Conservation (phyloP, 1,284 basidiomycete genomes). For the Malassezia yamatoensis region DNA sequence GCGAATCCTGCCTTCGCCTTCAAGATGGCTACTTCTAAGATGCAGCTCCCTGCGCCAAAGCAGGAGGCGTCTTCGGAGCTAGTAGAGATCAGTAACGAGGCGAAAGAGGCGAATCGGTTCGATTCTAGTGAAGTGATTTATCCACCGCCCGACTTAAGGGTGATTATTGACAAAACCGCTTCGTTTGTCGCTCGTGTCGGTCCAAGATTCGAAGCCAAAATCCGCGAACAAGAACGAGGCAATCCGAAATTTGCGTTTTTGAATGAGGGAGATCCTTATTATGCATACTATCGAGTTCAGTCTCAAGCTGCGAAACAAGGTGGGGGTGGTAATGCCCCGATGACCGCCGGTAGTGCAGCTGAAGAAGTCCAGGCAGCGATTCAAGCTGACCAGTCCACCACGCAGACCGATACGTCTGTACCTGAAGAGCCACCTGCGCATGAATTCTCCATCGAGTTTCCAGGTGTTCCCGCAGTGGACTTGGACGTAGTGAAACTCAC, state of each 20-base stretch:
- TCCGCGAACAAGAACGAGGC: slow-evolving; percentile 30
- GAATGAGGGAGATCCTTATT: slow-evolving; percentile 36
- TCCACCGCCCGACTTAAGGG: slow-evolving; percentile 54
- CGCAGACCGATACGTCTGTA: slow-evolving; percentile 16
- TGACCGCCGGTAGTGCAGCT: slow-evolving; percentile 9
- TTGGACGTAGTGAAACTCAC: slow-evolving; percentile 61
- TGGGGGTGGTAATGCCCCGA: slow-evolving; percentile 11
- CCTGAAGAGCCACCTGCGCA: slow-evolving; percentile 67
- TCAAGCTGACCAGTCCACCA: neutral
- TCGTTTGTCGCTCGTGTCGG: slow-evolving; percentile 63
- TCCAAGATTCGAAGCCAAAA: slow-evolving; percentile 40
- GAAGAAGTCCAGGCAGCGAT: neutral
- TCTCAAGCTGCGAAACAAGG: slow-evolving; percentile 29
- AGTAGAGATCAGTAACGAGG: slow-evolving; percentile 4
- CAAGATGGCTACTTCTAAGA: neutral
- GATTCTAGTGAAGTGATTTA: slow-evolving; percentile 42
- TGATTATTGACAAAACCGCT: slow-evolving; percentile 92
- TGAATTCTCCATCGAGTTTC: slow-evolving; percentile 78
- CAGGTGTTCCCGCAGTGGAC: slow-evolving; percentile 79
- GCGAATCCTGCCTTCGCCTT: neutral
- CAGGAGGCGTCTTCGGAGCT: slow-evolving; percentile 15
- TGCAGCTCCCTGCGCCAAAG: slow-evolving; percentile 30
- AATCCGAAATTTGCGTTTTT: slow-evolving; percentile 43
- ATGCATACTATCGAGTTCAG: slow-evolving; percentile 40
- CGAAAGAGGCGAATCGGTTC: slow-evolving; percentile 30